Conservation (phyloP, 768 basidiomycete species). For the Lentinula aciculospora region DNA sequence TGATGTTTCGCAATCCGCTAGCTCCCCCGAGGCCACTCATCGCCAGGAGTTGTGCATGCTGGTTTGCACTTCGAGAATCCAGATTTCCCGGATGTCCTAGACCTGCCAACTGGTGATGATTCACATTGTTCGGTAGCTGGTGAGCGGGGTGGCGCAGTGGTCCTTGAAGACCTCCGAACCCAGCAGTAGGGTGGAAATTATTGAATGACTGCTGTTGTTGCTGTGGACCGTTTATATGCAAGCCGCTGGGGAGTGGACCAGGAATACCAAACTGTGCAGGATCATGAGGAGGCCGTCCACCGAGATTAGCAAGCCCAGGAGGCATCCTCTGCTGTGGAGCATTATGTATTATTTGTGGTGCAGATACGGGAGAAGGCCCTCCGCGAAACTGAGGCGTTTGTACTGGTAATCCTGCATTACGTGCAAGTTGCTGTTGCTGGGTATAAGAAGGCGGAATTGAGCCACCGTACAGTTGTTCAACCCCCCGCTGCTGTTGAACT, state of each 20-base stretch:
- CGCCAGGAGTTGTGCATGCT: conserved; percentile 41
- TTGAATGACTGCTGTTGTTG: conserved; percentile 39
- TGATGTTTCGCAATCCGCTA: conserved; percentile 37
- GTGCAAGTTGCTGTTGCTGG: conserved; percentile 44
- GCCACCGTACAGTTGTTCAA: conserved; percentile 54
- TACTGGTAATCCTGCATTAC: conserved; percentile 47
- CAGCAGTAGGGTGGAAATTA: conserved; percentile 39
- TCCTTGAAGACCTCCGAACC: conserved; percentile 35
- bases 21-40: conserved; percentile 39
- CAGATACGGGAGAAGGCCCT: conserved; percentile 57
- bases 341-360: conserved; percentile 37
- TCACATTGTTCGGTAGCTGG: conserved; percentile 42
- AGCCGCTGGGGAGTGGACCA: conserved; percentile 36
- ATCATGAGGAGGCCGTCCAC: conserved; percentile 77
- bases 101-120: conserved; percentile 44
- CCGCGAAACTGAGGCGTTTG: conserved; percentile 66
- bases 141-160: conserved; percentile 49
- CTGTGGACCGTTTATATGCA: conserved; percentile 43
- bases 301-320: conserved; percentile 77
- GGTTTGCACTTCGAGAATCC: conserved; percentile 48
- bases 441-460: conserved; percentile 38
- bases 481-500: conserved; percentile 38
- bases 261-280: conserved; percentile 59
- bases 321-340: conserved; percentile 59
- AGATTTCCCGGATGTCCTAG: conserved; percentile 49